Evolutionary conservation across 2,329 filamentous ascomycete genomes (phyloP).

Genomic region (Aureobasidium sp.): DNA sequence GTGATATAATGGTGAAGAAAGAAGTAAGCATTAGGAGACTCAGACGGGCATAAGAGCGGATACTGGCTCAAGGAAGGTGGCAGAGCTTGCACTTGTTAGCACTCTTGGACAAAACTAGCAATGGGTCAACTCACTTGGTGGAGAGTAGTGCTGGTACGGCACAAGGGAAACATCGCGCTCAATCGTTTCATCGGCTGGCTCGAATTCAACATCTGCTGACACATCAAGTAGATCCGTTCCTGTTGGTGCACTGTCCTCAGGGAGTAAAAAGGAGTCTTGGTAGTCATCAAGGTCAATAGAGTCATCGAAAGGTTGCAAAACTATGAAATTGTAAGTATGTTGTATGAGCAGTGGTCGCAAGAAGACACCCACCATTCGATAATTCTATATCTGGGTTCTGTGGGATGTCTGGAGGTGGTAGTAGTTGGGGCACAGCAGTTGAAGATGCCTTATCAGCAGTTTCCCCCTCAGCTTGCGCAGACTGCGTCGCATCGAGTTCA

Average conservation of each 20-base stretch:
- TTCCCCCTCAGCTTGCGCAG: neutral
- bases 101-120: neutral
- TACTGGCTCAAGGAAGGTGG: constrained; percentile 10
- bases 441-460: neutral
- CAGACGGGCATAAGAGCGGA: constrained; percentile 9
- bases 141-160: constrained; percentile 1
- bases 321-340: neutral
- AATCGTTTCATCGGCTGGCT: neutral
- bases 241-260: neutral
- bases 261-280: neutral
- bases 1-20: constrained; percentile 14
- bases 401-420: neutral
- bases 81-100: neutral
- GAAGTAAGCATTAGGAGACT: constrained; percentile 10
- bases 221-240: neutral
- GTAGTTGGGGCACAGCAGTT: no score
- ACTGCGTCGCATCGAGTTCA: neutral
- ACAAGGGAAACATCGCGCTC: neutral
- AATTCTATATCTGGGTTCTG: neutral
- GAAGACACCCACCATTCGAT: neutral
- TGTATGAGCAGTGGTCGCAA: neutral
- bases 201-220: neutral
- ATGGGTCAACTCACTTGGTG: neutral
- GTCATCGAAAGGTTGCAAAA: neutral
- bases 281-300: neutral